Evolutionary conservation across 345 rosid genomes (phyloP).

Genomic region (Reutealis trisperma): DNA sequence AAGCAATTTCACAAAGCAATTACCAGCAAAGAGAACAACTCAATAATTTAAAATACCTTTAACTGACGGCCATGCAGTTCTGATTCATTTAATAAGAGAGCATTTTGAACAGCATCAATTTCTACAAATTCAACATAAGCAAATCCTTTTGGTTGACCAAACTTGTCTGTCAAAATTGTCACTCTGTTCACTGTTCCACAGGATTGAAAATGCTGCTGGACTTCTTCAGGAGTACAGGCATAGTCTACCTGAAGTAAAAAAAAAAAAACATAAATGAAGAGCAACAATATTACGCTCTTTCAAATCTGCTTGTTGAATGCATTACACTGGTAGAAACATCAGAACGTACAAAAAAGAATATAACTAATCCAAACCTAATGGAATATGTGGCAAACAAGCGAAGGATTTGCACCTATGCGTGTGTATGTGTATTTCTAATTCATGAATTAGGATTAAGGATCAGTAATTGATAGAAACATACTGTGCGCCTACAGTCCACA

Average conservation of each 20-base stretch:
- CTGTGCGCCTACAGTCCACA: not conserved
- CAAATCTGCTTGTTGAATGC: not conserved
- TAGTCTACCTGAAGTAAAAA: slow-evolving; percentile 78
- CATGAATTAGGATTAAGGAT: slow-evolving; percentile 7
- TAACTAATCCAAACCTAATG: not conserved
- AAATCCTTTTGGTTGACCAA: slow-evolving; percentile 98
- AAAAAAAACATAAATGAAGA: slow-evolving; percentile 22
- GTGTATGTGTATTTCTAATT: not conserved
- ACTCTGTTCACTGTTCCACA: slow-evolving; percentile 98
- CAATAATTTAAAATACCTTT: slow-evolving; percentile 52
- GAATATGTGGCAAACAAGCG: not conserved
- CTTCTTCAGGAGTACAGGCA: slow-evolving; percentile 97
- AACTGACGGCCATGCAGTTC: slow-evolving; percentile 97
- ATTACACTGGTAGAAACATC: not conserved
- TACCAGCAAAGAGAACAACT: not conserved
- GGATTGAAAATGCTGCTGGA: slow-evolving; percentile 98
- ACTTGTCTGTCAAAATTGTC: slow-evolving; percentile 97
- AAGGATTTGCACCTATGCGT: not conserved
- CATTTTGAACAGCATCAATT: slow-evolving; percentile 90
- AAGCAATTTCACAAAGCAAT: not conserved
- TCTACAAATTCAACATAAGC: slow-evolving; percentile 98
- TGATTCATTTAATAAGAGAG: slow-evolving; percentile 87
- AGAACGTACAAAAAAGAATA: not conserved
- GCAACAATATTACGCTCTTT: slow-evolving; percentile 1
- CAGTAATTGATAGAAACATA: not conserved